Evolutionary conservation across 2,329 filamentous ascomycete genomes (phyloP).

Genomic region (Akanthomyces dipterigenus): DNA sequence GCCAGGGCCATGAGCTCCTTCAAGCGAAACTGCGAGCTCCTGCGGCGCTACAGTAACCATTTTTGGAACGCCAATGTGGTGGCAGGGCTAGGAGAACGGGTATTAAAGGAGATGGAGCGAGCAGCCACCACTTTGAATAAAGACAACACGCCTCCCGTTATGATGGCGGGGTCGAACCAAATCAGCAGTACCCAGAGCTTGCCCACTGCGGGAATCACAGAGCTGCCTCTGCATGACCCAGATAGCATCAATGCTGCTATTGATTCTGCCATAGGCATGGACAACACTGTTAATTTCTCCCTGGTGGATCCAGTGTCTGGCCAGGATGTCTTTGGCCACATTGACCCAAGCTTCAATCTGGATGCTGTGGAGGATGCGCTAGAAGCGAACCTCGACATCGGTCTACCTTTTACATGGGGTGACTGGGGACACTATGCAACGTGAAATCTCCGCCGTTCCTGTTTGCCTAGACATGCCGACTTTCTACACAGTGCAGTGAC

Average conservation of each 20-base stretch:
- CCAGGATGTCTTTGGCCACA: conserved; percentile 48
- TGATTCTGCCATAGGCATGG: conserved; percentile 23
- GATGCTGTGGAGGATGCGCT: conserved; percentile 47
- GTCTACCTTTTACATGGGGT: conserved; percentile 45
- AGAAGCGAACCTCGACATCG: conserved; percentile 49
- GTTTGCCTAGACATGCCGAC: not conserved
- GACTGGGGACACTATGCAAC: conserved; percentile 35
- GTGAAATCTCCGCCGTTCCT: conserved; percentile 12
- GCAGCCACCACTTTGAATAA: conserved; percentile 40
- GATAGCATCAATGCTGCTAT: conserved; percentile 18
- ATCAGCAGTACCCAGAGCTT: conserved; percentile 12
- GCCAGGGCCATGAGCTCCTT: conserved; percentile 49
- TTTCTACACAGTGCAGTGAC: not conserved
- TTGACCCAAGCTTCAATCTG: conserved; percentile 48
- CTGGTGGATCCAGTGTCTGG: conserved; percentile 38
- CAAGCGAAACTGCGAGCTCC: conserved; percentile 44
- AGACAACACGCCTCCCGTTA: conserved; percentile 23
- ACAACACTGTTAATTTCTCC: conserved; percentile 34
- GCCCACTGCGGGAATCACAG: conserved; percentile 16
- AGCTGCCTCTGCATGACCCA: conserved; percentile 20
- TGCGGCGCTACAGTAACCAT: conserved; percentile 47
- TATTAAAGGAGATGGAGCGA: conserved; percentile 50
- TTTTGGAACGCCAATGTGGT: conserved; percentile 53
- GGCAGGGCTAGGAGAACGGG: conserved; percentile 46
- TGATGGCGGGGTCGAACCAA: not conserved